Evolutionary conservation across 495 filamentous ascomycete species (phyloP), one percentile per base, ranked within the genome.

Genomic region (Hyaloscypha finlandica): DNA sequence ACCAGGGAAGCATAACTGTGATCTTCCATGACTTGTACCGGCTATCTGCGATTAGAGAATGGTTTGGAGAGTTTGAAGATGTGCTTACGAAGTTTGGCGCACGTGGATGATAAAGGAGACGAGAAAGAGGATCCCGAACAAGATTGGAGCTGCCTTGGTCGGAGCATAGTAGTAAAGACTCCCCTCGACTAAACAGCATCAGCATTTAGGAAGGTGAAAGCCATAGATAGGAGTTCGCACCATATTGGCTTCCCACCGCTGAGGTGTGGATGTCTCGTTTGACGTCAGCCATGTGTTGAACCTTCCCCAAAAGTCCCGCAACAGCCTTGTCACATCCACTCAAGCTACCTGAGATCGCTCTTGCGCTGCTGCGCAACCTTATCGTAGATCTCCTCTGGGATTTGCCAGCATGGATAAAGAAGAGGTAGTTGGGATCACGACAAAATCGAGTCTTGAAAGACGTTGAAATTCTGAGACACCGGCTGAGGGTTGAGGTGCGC

Each of bases 141-240:
- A 84, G 42, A 92, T 81, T 0, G 89, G 84, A 0, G 88, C 88
- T 6, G 81, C 88, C 75, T 90, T 88, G 73, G 90, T 91, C 0
- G 90, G 90, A 22, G 86, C 88, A 77, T 91, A 92, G 73, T 84
- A 86, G 81, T 84, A 92, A 29, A 86, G 70, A 69, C 86, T 90
- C 14, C 75, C 79, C 8, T 74, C 66, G 52, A 81, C 80, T 80
- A 54, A 4, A 29, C 37, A 8, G 19, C 22, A 54, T 60, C 25
- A 45, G 33, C 31, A 22, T 32, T 6, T 12, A 59, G 29, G 30
- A 37, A 20, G 5, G 31, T 37, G 19, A 0, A n/a, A 14, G 19
- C n/a, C 25, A 8, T 30, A 58, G 14, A 32, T 58, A 59, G 56
- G 39, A 39, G 6, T 25, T 33, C 56, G 29, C n/a, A 59, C 56